phyloP scores from a whole-genome alignment of 2,329 filamentous ascomycete species.

The Metarhizium anisopliae region DNA sequence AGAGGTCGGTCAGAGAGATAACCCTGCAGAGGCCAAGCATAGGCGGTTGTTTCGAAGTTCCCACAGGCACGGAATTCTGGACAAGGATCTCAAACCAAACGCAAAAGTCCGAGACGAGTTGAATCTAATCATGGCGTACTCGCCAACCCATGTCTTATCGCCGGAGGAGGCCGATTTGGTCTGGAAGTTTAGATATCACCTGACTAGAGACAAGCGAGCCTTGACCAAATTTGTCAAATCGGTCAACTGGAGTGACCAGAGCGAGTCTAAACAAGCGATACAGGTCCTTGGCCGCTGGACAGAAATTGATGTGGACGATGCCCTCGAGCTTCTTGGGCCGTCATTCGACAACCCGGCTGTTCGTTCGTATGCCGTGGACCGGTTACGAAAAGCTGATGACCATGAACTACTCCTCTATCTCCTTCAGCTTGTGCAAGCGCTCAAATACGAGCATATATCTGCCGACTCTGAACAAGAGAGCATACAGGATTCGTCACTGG shows the following conservation, averaged over 20 bases:
- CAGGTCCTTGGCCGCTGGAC: constrained; percentile 90
- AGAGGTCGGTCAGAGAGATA: constrained; percentile 80
- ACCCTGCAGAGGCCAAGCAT: constrained; percentile 93
- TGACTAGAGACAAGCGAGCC: constrained; percentile 84
- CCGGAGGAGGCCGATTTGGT: constrained; percentile 91
- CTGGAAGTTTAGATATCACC: constrained; percentile 94
- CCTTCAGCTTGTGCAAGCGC: constrained; percentile 85
- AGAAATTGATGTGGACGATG: constrained; percentile 94
- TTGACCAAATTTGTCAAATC: constrained; percentile 98
- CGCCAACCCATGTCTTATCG: constrained; percentile 79
- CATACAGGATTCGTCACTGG: constrained; percentile 71
- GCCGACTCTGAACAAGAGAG: constrained; percentile 47
- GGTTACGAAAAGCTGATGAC: constrained; percentile 85
- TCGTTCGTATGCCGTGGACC: constrained; percentile 85
- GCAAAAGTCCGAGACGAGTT: constrained; percentile 91
- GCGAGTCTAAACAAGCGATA: constrained; percentile 80
- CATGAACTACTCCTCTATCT: constrained; percentile 86
- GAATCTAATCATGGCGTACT: constrained; percentile 83
- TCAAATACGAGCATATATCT: constrained; percentile 82
- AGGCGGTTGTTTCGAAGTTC: constrained; percentile 84
- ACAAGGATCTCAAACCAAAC: constrained; percentile 92
- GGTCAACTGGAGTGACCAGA: constrained; percentile 82
- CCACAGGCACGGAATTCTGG: constrained; percentile 81
- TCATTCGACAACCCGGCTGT: constrained; percentile 85
- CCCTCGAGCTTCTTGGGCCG: constrained; percentile 84